Evolutionary conservation across 345 rosid genomes (phyloP).

Genomic region (Nasturtium officinale): DNA sequence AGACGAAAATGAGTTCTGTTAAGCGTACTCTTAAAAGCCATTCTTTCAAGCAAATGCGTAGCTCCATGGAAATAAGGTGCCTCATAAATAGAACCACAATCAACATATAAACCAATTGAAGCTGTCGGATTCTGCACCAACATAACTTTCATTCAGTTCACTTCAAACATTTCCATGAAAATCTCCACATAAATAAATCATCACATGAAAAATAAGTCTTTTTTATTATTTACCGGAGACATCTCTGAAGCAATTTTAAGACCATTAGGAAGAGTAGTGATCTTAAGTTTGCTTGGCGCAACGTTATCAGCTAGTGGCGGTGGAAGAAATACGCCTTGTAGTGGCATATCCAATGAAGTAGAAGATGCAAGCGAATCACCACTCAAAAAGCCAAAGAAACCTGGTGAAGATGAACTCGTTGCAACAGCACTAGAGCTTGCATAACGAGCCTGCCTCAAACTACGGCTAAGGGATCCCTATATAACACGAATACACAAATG

Average conservation of each 20-base stretch:
- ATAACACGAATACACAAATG: not conserved
- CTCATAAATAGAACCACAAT: slow-evolving; percentile 74
- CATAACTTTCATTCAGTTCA: slow-evolving; percentile 20
- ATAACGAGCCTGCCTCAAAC: slow-evolving; percentile 48
- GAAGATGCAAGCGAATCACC: slow-evolving; percentile 54
- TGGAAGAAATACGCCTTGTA: slow-evolving; percentile 60
- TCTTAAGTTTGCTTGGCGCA: slow-evolving; percentile 60
- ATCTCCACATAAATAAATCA: not conserved
- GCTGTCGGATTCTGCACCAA: slow-evolving; percentile 61
- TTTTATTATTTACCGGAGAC: slow-evolving; percentile 47
- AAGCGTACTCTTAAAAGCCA: slow-evolving; percentile 79
- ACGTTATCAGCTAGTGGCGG: slow-evolving; percentile 63
- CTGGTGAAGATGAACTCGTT: slow-evolving; percentile 47
- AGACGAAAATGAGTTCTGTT: slow-evolving; percentile 66
- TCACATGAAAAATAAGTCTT: not conserved
- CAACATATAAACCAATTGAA: slow-evolving; percentile 63
- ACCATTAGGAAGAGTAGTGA: slow-evolving; percentile 73
- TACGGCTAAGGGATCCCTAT: slow-evolving; percentile 53
- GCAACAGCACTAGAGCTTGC: slow-evolving; percentile 67
- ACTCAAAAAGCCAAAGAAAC: slow-evolving; percentile 66
- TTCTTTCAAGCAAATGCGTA: slow-evolving; percentile 70
- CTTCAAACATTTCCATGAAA: not conserved
- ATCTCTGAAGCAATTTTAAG: slow-evolving; percentile 70
- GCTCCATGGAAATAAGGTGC: slow-evolving; percentile 64
- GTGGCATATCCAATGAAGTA: slow-evolving; percentile 61